Evolutionary conservation across 179 eudicot species (phyloP).

Genomic region (Vitellaria paradoxa): DNA sequence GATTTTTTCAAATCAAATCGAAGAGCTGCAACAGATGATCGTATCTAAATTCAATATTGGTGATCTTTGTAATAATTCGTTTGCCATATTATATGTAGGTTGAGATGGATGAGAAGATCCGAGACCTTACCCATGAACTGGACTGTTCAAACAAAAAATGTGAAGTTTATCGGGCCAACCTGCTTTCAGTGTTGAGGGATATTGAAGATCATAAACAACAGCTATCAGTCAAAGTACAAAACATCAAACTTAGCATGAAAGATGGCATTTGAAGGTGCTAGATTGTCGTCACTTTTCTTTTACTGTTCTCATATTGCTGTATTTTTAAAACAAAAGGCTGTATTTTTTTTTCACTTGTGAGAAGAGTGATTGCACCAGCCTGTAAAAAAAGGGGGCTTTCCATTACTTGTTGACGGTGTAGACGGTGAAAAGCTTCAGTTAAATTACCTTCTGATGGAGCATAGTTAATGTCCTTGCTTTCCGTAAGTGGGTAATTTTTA

Average conservation of each 20-base stretch:
- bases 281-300: constrained; percentile 7
- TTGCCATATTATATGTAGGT: constrained; percentile 39
- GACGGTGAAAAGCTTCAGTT: background rate
- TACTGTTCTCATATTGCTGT: background rate
- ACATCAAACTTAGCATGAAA: constrained; percentile 63
- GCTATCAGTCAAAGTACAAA: constrained; percentile 65
- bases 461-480: constrained; percentile 6
- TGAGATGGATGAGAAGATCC: constrained; percentile 74
- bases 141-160: constrained; percentile 65
- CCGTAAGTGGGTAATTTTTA: background rate
- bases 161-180: constrained; percentile 71
- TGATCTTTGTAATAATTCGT: background rate
- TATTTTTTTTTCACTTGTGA: too few relatives aligned
- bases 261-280: constrained; percentile 44
- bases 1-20: background rate
- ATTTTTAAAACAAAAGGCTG: background rate
- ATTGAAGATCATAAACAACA: constrained; percentile 79
- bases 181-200: constrained; percentile 64
- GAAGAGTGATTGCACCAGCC: too few relatives aligned
- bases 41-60: background rate
- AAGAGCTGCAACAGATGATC: background rate
- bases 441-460: background rate
- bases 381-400: background rate
- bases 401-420: constrained; percentile 8
- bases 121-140: constrained; percentile 60